A percentile compares a stretch with the other conserved stretches of the same genome.
Evolutionary conservation across 2,329 filamentous ascomycete genomes (phyloP).

Genomic region (Trichoderma endophyticum): DNA sequence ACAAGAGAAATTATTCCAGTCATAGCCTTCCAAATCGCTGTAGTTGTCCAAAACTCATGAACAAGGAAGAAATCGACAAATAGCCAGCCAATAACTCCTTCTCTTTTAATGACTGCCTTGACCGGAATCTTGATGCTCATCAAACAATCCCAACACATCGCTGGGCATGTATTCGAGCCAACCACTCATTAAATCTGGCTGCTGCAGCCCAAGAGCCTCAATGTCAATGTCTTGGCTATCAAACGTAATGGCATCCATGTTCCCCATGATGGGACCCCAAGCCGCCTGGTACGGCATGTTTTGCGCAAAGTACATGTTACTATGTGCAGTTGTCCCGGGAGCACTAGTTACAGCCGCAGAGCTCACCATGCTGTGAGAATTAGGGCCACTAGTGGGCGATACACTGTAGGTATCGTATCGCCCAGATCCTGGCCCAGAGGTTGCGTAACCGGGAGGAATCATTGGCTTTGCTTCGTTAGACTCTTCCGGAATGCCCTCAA

Average conservation of each 20-base stretch:
- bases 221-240: conserved; percentile 77
- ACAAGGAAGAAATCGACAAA: neutral
- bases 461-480: conserved; percentile 36
- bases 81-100: neutral
- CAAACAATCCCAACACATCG: conserved; percentile 60
- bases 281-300: conserved; percentile 29
- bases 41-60: neutral
- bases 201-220: conserved; percentile 55
- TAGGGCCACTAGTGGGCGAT: conserved; percentile 40
- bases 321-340: neutral
- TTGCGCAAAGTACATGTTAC: conserved; percentile 30
- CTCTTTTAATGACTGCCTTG: conserved; percentile 4
- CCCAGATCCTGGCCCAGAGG: conserved; percentile 39
- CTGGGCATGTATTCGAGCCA: conserved; percentile 73
- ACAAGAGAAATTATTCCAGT: neutral
- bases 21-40: neutral
- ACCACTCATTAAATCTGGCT: conserved; percentile 63
- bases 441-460: conserved; percentile 36
- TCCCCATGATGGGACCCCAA: conserved; percentile 34
- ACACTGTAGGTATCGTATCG: conserved; percentile 42
- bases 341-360: conserved; percentile 20
- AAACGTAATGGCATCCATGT: conserved; percentile 61
- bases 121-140: conserved; percentile 32
- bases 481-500: conserved; percentile 29
- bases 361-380: conserved; percentile 20